Base-by-base conservation (phyloP, 257 asterid species). In the Ocimum tenuiflorum region DNA sequence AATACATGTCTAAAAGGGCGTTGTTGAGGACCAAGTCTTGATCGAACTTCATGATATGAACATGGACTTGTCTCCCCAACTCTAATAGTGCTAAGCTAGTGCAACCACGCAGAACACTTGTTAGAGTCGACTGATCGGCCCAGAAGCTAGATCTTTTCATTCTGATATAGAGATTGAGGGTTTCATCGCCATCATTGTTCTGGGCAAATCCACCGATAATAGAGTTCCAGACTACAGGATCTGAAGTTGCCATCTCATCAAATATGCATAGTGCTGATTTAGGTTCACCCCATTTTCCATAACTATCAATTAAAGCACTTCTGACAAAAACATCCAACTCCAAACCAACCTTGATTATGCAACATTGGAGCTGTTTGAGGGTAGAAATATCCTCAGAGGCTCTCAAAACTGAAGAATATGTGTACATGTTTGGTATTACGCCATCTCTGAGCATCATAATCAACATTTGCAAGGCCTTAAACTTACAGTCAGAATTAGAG, bases 1-100 rank as follows among this genome's bases (percentile, higher is more conserved):
- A 87, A 61, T 91, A 89, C 95, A 89, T 91, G 79, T 91, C 96
- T 12, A 91, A 69, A 56, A 87, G 97, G 70, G 94, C 98, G 49
- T 91, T 91, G 73, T 85, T 72, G 15, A 89, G 91, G 73, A 84
- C 85, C 77, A 91, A 69, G 75, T 91, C 97, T 15, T 61, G 86
- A 59, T 77, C 55, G 56, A 85, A 89, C 86, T 89, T 91, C 72
- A 89, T 76, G 42, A 89, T 75, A 60, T 91, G 89, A 68, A 84
- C 96, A 69, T 89, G 98, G 31, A 85, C 84, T 80, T 89, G 96
- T 29, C 86, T 85, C 48, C 96, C 98, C 10, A 89, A 67, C 64
- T 89, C 97, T 77, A 89, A 31, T 11, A 91, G 84, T 4, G 96
- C 94, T 71, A 91, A 87, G 74, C 92, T 76, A 27, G 97, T 89